Evolutionary conservation across 768 basidiomycete genomes (phyloP).

Genomic region (Russula vinacea): DNA sequence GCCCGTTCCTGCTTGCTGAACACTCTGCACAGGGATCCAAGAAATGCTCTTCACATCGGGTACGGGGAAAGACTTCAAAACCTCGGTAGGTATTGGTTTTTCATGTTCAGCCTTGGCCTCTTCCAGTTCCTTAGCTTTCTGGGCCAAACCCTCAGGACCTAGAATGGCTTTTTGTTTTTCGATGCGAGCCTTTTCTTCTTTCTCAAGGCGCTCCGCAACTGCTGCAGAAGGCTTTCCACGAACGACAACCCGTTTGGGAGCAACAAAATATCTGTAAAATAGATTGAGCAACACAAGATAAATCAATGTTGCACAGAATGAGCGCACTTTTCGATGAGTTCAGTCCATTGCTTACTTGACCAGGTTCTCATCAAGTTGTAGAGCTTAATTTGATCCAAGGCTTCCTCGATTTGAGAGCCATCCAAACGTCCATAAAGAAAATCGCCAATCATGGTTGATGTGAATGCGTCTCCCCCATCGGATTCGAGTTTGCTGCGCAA

Average conservation of each 20-base stretch:
- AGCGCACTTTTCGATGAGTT: slow-evolving; percentile 67
- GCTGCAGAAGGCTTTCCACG: slow-evolving; percentile 84
- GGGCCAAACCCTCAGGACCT: slow-evolving; percentile 77
- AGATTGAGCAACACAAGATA: not conserved
- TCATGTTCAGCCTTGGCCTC: slow-evolving; percentile 87
- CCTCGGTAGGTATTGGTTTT: slow-evolving; percentile 70
- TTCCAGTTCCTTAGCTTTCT: slow-evolving; percentile 64
- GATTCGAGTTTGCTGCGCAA: slow-evolving; percentile 82
- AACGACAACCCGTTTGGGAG: slow-evolving; percentile 69
- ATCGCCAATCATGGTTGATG: slow-evolving; percentile 70
- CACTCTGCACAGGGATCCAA: slow-evolving; percentile 79
- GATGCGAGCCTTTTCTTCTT: slow-evolving; percentile 75
- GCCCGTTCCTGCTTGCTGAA: slow-evolving; percentile 59
- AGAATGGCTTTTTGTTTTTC: slow-evolving; percentile 63
- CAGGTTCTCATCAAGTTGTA: slow-evolving; percentile 67
- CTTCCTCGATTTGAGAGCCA: slow-evolving; percentile 68
- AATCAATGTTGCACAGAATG: not conserved
- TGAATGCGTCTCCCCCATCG: slow-evolving; percentile 76
- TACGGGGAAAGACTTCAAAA: slow-evolving; percentile 84
- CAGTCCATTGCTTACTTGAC: slow-evolving; percentile 72
- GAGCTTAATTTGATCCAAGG: slow-evolving; percentile 76
- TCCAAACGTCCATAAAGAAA: slow-evolving; percentile 82
- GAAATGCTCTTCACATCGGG: slow-evolving; percentile 87
- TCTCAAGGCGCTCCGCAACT: slow-evolving; percentile 76
- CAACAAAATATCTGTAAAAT: slow-evolving; percentile 67